These are phyloP conservation scores for Dendrostoma leiphaemia DNA, from an alignment of 2,329 filamentous ascomycete species.

Conservation along the genomic window DNA sequence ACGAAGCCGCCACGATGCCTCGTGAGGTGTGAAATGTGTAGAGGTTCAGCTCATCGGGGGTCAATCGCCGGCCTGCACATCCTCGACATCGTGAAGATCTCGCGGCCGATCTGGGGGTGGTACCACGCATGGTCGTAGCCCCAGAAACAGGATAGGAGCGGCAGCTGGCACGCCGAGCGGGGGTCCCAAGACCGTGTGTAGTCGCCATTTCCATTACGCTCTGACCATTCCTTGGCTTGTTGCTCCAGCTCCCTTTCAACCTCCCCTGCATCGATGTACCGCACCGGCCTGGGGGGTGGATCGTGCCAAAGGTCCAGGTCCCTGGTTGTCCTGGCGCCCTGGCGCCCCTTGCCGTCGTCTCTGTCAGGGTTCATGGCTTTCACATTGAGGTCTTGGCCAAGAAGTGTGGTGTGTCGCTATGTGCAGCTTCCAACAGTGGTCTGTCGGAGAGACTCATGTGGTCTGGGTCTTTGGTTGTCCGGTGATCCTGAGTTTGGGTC, in stretches of 20 bases:
- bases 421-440: too few species aligned
- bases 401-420: too few species aligned
- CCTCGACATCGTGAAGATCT: not conserved
- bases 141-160: constrained; percentile 4
- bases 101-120: not conserved
- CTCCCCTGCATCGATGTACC: not conserved
- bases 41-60: not conserved
- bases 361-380: not conserved
- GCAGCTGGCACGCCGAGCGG: not conserved
- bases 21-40: not conserved
- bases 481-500: not conserved
- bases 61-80: constrained; percentile 6
- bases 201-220: not conserved
- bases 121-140: constrained; percentile 1
- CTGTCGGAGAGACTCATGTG: too few species aligned
- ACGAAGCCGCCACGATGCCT: constrained; percentile 1
- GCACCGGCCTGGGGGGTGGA: not conserved
- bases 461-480: not conserved
- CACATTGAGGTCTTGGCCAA: not conserved
- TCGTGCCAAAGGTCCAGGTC: not conserved
- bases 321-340: not conserved
- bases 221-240: not conserved
- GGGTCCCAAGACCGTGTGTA: not conserved
- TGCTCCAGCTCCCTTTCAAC: not conserved
- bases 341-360: not conserved